Evolutionary conservation across 176 grass and related monocot species (phyloP).

Genomic region (Pontederia crassipes): DNA sequence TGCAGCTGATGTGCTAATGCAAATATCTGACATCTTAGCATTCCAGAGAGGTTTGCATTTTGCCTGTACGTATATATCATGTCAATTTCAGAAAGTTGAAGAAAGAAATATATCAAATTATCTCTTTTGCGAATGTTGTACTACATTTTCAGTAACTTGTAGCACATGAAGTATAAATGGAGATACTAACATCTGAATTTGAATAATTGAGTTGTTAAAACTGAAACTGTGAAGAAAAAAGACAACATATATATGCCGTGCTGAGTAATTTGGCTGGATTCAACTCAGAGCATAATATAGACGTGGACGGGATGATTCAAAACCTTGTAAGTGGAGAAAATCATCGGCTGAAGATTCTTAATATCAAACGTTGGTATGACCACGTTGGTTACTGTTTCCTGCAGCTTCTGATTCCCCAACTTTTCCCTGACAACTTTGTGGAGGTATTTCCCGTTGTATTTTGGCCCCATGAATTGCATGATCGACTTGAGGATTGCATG

Average conservation of each 20-base stretch:
- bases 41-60: neutral
- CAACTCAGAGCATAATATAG: no score
- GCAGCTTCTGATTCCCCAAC: neutral
- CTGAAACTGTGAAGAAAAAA: neutral
- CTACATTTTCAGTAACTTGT: neutral
- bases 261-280: no score
- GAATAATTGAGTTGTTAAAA: neutral
- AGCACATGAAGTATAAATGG: no score
- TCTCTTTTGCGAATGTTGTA: neutral
- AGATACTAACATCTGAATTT: no score
- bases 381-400: neutral
- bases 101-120: neutral
- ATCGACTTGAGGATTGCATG: neutral
- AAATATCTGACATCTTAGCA: slow-evolving; percentile 1
- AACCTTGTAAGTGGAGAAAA: slow-evolving; percentile 7
- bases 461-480: neutral
- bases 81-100: neutral
- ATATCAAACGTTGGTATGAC: neutral
- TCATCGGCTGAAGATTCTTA: neutral
- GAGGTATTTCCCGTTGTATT: neutral
- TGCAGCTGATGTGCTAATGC: slow-evolving; percentile 7
- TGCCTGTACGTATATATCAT: neutral
- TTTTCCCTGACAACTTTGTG: neutral
- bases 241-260: no score
- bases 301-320: no score